A percentile compares a stretch with the other conserved stretches of the same genome.
These are phyloP conservation scores for Coemansia sp. DNA, from an alignment of 192 early-diverging fungal genomes.

Conservation along the genomic window DNA sequence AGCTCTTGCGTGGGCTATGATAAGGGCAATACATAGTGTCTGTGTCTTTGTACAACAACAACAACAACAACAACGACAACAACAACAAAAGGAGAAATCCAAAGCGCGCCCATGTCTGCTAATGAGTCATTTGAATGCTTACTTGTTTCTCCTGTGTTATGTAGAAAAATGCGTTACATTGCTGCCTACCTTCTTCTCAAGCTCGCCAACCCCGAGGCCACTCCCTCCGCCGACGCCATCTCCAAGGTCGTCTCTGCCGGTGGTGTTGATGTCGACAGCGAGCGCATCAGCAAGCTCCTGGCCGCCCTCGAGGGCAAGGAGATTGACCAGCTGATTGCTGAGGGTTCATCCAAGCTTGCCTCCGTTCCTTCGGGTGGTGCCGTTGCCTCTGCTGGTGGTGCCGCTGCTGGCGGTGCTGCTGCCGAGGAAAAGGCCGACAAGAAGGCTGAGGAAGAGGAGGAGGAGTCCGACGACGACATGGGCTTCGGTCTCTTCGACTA, in stretches of 20 bases:
- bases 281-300: slow-evolving; percentile 77
- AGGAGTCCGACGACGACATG: slow-evolving; percentile 95
- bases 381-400: slow-evolving; percentile 63
- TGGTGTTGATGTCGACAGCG: slow-evolving; percentile 89
- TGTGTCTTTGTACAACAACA: too few species aligned
- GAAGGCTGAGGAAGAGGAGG: slow-evolving; percentile 64
- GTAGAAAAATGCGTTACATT: slow-evolving; percentile 91
- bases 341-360: slow-evolving; percentile 89
- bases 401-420: slow-evolving; percentile 67
- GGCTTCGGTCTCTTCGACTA: slow-evolving; percentile 98
- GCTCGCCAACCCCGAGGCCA: slow-evolving; percentile 78
- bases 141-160: background rate
- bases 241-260: slow-evolving; percentile 83
- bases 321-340: slow-evolving; percentile 88
- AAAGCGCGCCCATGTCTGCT: background rate
- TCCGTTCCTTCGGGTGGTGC: slow-evolving; percentile 93
- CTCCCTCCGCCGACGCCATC: slow-evolving; percentile 79
- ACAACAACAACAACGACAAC: background rate
- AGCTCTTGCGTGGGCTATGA: too few species aligned
- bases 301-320: slow-evolving; percentile 86
- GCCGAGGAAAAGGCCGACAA: slow-evolving; percentile 65
- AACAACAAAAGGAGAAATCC: background rate
- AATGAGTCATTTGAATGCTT: background rate
- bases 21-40: too few species aligned
- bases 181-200: slow-evolving; percentile 96